phyloP scores from a whole-genome alignment of 495 filamentous ascomycete species.

The Evansstolkia leycettana region DNA sequence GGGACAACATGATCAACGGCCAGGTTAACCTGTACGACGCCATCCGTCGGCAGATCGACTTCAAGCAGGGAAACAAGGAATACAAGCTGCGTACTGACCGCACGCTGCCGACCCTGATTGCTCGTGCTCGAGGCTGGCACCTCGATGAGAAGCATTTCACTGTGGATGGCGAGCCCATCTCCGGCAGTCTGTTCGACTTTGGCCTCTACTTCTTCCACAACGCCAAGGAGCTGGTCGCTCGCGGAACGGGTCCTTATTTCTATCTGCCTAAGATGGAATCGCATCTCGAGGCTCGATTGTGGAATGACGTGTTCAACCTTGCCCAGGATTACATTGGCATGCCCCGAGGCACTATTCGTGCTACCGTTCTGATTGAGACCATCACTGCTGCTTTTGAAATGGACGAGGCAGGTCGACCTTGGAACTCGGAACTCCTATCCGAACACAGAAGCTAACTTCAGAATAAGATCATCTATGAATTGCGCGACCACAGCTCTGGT shows the following conservation, averaged over 20 bases:
- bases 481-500: conserved; percentile 90
- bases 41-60: conserved; percentile 87
- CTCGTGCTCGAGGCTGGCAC: conserved; percentile 85
- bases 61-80: conserved; percentile 88
- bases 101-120: conserved; percentile 67
- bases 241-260: conserved; percentile 89
- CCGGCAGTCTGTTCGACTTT: conserved; percentile 90
- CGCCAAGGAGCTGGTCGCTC: conserved; percentile 73
- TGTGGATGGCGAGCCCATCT: conserved; percentile 90
- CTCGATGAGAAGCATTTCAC: conserved; percentile 98
- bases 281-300: conserved; percentile 90
- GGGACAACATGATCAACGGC: conserved; percentile 99
- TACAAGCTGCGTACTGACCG: conserved; percentile 94
- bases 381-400: conserved; percentile 99
- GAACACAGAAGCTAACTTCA: conserved; percentile 6
- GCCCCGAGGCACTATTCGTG: conserved; percentile 83
- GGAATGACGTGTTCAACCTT: conserved; percentile 99
- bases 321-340: conserved; percentile 87
- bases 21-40: conserved; percentile 98
- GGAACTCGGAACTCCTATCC: background rate
- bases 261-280: conserved; percentile 99
- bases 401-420: conserved; percentile 53
- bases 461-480: conserved; percentile 85
- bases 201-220: conserved; percentile 99
- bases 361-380: conserved; percentile 95